Conservation (phyloP, 495 filamentous ascomycete species). For the Penicillium canariense region DNA sequence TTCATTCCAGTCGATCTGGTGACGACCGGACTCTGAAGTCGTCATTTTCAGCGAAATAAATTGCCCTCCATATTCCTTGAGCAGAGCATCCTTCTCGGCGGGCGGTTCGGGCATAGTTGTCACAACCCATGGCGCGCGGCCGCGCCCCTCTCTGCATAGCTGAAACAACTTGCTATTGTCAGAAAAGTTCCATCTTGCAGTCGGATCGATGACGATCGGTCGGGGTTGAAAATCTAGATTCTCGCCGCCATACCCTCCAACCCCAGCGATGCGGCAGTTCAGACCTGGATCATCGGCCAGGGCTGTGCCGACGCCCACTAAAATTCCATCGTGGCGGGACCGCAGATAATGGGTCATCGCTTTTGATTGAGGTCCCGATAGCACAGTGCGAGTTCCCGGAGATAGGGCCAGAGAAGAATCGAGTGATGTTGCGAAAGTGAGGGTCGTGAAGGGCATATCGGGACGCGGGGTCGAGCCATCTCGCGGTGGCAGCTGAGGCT, state of each 20-base stretch:
- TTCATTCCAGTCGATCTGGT: slow-evolving; percentile 55
- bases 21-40: slow-evolving; percentile 10
- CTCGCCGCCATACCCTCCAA: slow-evolving; percentile 48
- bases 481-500: slow-evolving; percentile 41
- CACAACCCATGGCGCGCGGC: slow-evolving; percentile 69
- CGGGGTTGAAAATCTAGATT: slow-evolving; percentile 59
- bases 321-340: slow-evolving; percentile 75
- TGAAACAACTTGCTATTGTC: slow-evolving; percentile 60
- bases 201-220: slow-evolving; percentile 78
- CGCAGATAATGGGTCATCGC: slow-evolving; percentile 92
- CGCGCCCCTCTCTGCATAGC: slow-evolving; percentile 59
- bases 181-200: slow-evolving; percentile 60
- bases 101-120: slow-evolving; percentile 33
- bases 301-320: slow-evolving; percentile 84
- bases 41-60: slow-evolving; percentile 35
- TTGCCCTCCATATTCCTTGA: slow-evolving; percentile 46
- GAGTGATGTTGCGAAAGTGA: slow-evolving; percentile 87
- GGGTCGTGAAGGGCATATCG: slow-evolving; percentile 57
- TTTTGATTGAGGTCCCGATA: slow-evolving; percentile 81
- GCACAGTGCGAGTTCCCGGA: slow-evolving; percentile 69
- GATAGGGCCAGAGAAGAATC: slow-evolving; percentile 72
- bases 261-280: slow-evolving; percentile 67
- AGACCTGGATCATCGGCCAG: slow-evolving; percentile 80
- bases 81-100: slow-evolving; percentile 27
- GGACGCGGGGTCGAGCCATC: slow-evolving; percentile 13